A percentile compares a stretch with the other conserved stretches of the same genome.
phyloP scores from a whole-genome alignment of 2,329 filamentous ascomycete species.

The Ascochyta koolunga region DNA sequence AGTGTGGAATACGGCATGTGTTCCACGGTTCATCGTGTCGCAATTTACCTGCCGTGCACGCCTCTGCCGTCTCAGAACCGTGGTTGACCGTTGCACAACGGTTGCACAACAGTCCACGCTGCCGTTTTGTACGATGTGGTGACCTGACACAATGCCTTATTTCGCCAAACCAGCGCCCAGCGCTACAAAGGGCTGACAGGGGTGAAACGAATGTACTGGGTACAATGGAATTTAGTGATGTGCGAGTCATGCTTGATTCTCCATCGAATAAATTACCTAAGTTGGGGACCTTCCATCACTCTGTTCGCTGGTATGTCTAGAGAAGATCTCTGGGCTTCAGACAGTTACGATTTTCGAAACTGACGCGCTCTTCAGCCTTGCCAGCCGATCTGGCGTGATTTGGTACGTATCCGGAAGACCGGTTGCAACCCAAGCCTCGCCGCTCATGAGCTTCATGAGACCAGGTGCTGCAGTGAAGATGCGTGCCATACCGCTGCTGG shows the following conservation, averaged over 20 bases:
- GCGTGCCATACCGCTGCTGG: slow-evolving; percentile 33
- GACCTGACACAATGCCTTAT: slow-evolving; percentile 8
- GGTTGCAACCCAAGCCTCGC: slow-evolving; percentile 23
- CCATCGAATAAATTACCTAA: not conserved
- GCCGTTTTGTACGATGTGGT: slow-evolving; percentile 14
- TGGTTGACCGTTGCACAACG: slow-evolving; percentile 15
- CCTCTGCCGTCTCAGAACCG: slow-evolving; percentile 16
- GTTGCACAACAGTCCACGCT: slow-evolving; percentile 9
- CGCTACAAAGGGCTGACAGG: not conserved
- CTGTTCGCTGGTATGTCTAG: not conserved
- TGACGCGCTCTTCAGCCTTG: slow-evolving; percentile 7
- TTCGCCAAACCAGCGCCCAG: not conserved
- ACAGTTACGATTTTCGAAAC: slow-evolving; percentile 15
- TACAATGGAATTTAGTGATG: too few relatives aligned
- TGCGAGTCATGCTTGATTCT: not conserved
- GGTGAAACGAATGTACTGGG: too few relatives aligned
- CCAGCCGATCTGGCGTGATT: slow-evolving; percentile 24
- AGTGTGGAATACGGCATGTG: slow-evolving; percentile 27
- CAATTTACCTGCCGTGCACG: slow-evolving; percentile 14
- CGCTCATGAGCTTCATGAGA: slow-evolving; percentile 33
- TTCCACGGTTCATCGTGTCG: slow-evolving; percentile 30
- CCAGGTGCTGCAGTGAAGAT: slow-evolving; percentile 38
- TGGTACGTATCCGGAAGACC: slow-evolving; percentile 33
- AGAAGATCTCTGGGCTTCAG: not conserved
- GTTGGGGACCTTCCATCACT: too few relatives aligned